Conservation (phyloP, 805 yeast species). For the Isabelozyma gotoi region DNA sequence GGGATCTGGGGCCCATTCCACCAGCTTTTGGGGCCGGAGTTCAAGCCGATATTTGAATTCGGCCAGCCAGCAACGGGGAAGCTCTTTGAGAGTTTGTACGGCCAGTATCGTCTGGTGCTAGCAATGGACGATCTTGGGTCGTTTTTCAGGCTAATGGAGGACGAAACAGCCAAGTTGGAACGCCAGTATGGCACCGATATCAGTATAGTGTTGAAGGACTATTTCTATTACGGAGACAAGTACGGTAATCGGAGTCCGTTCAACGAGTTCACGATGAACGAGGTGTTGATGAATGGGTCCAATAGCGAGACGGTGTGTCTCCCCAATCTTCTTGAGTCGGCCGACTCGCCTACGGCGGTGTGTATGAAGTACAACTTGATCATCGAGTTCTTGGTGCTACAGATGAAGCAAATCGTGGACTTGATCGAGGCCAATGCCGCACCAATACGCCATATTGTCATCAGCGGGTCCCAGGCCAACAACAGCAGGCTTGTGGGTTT, state of each 20-base stretch:
- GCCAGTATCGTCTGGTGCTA: slow-evolving; percentile 17
- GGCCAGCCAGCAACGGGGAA: slow-evolving; percentile 63
- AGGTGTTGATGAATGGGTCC: slow-evolving; percentile 48
- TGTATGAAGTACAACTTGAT: slow-evolving; percentile 41
- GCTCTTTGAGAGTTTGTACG: slow-evolving; percentile 47
- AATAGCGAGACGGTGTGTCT: slow-evolving; percentile 12
- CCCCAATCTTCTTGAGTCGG: slow-evolving; percentile 11
- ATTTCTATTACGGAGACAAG: slow-evolving; percentile 54
- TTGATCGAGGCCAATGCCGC: slow-evolving; percentile 15
- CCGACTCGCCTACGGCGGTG: slow-evolving; percentile 23
- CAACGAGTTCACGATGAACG: slow-evolving; percentile 49
- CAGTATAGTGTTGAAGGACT: slow-evolving; percentile 28
- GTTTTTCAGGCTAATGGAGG: slow-evolving; percentile 19
- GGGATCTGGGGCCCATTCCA: slow-evolving; percentile 67
- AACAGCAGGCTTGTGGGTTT: slow-evolving; percentile 34
- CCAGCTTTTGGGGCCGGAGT: slow-evolving; percentile 25
- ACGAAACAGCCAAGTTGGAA: slow-evolving; percentile 20
- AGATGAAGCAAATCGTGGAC: slow-evolving; percentile 39
- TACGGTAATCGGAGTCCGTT: slow-evolving; percentile 61
- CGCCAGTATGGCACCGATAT: slow-evolving; percentile 8
- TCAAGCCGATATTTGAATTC: slow-evolving; percentile 43
- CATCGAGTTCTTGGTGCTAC: slow-evolving; percentile 53
- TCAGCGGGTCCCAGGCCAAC: slow-evolving; percentile 56
- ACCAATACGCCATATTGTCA: slow-evolving; percentile 28
- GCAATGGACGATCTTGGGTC: slow-evolving; percentile 1